phyloP scores from a whole-genome alignment of 2,329 filamentous ascomycete genomes.

The Alternaria sp. region DNA sequence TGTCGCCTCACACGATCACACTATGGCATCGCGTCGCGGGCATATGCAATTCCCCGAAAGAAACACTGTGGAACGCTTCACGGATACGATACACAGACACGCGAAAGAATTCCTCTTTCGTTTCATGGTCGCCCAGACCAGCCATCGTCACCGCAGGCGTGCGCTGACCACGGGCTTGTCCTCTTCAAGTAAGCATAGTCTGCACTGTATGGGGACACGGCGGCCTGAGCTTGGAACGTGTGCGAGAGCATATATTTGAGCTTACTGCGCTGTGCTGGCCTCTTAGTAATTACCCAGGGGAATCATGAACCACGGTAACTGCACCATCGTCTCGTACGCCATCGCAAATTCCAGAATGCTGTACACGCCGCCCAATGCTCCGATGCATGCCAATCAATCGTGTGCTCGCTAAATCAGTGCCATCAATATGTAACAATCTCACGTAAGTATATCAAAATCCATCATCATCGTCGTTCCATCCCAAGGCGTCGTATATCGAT shows the following conservation, averaged over 20 bases:
- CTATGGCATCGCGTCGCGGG: not conserved
- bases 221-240: not conserved
- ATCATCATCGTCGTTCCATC: constrained; percentile 55
- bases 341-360: constrained; percentile 4
- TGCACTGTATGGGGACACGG: not conserved
- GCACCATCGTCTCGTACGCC: not conserved
- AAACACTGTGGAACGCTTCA: not conserved
- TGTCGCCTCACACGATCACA: constrained; percentile 2
- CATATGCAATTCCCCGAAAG: not conserved
- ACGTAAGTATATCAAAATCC: constrained; percentile 20
- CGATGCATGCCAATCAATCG: constrained; percentile 22
- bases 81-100: not conserved
- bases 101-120: not conserved
- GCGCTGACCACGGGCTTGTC: not conserved
- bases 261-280: not conserved
- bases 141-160: not conserved
- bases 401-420: constrained; percentile 43
- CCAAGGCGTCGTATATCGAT: constrained; percentile 53
- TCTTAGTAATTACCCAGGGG: not conserved
- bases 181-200: not conserved
- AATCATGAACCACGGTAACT: not conserved
- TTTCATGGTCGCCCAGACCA: not conserved
- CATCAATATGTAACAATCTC: constrained; percentile 13
- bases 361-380: constrained; percentile 25
- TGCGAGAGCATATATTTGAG: not conserved